Conservation (phyloP, 1,139 yeast species). For the Yamadazyma membranifaciens region DNA sequence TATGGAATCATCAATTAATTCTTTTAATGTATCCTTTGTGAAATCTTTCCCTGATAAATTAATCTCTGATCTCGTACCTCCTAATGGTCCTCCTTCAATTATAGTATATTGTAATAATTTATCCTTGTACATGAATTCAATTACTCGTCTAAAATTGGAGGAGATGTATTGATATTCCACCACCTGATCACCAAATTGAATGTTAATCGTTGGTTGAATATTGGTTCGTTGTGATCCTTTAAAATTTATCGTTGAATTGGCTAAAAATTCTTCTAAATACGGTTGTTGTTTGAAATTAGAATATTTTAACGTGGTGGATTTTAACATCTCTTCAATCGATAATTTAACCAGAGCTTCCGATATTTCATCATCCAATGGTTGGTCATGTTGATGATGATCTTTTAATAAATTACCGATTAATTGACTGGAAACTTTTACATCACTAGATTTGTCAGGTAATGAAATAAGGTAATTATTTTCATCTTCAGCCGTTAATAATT, state of each 20-base stretch:
- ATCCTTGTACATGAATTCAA: constrained; percentile 35
- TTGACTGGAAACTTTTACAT: constrained; percentile 47
- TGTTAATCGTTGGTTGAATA: constrained; percentile 36
- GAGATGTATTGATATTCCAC: constrained; percentile 45
- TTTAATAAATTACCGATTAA: constrained; percentile 31
- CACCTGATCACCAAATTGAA: constrained; percentile 33
- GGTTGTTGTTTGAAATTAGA: constrained; percentile 40
- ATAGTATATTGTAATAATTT: constrained; percentile 43
- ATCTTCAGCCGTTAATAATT: constrained; percentile 46
- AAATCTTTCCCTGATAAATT: constrained; percentile 41
- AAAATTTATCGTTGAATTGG: constrained; percentile 37
- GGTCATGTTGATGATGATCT: not conserved
- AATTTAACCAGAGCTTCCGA: not conserved
- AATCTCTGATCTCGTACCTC: constrained; percentile 52
- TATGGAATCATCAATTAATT: constrained; percentile 28
- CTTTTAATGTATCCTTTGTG: constrained; percentile 22
- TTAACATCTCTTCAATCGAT: constrained; percentile 17
- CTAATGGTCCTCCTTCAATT: constrained; percentile 57
- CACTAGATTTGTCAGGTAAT: constrained; percentile 39
- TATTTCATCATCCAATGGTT: constrained; percentile 7
- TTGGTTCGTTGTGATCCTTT: constrained; percentile 32
- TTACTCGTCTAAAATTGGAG: constrained; percentile 40
- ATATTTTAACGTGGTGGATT: constrained; percentile 32
- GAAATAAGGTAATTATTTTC: constrained; percentile 43
- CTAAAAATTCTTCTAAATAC: constrained; percentile 43